Base-by-base conservation (phyloP, 2,329 filamentous ascomycete genomes). In the Nemania sp. region DNA sequence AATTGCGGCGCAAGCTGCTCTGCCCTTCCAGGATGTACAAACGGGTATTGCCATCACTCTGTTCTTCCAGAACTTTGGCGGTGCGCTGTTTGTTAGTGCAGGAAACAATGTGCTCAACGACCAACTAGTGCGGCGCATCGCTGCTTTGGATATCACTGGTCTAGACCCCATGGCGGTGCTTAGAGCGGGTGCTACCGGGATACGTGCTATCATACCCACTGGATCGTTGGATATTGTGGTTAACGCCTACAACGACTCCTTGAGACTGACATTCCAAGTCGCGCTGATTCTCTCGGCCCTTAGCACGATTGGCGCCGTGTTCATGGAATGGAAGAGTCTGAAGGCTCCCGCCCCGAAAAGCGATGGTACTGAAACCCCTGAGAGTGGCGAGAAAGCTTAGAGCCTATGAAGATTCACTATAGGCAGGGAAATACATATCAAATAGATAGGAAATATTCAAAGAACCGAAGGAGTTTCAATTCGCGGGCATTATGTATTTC, bases 21-120 rank as follows among this genome's bases (percentile, higher is more conserved):
- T 67, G 29, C 22, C 57, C 1, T 5, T 18, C 2, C 1, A 10
- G 4, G 64, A 66, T n/a, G 26, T 62, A 2, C 80, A 80, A 6
- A 85, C 78, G 0, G 77, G 76, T 3, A 54, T 35, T 27, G 55
- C 38, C 22, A 43, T 58, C 3, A 22, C 41, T 2, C 22, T 58
- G 11, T 58, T 47, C 55, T 13, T n/a, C 5, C 55, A 58, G 55
- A 45, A 38, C 6, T 52, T 61, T 15, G 58, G 58, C 5, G 58
- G 58, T 22, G 58, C 58, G 3, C 18, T 61, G 20, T 51, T 61
- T 13, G 45, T 52, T 18, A 13, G 10, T 18, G 58, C 49, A 5
- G 43, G 32, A 3, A 45, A 61, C 26, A 61, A 52, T 22, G 20
- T 53, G 4, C 41, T 61, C 35, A n/a, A 10, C 7, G 41, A 18